A percentile compares a stretch with the other conserved stretches of the same genome.
Conservation (phyloP, 305 asterid genomes). For the Ilex paraguariensis region DNA sequence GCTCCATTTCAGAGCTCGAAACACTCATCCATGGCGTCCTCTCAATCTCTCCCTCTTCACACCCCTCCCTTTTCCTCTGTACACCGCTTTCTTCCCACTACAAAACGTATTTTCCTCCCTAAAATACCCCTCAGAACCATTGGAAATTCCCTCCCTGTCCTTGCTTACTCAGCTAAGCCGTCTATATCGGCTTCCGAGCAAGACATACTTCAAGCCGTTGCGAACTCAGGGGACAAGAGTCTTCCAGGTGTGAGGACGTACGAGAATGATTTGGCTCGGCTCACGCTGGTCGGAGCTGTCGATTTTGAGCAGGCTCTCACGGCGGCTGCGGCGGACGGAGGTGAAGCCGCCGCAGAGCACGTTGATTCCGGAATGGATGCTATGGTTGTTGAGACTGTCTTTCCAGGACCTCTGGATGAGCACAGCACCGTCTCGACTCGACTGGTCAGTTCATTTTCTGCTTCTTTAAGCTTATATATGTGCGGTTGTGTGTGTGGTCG, state of each 20-base stretch:
- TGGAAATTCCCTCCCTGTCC: slow-evolving; percentile 13
- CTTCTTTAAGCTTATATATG: no score
- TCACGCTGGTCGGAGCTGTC: slow-evolving; percentile 67
- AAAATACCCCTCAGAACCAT: slow-evolving; percentile 15
- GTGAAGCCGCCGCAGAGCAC: slow-evolving; percentile 70
- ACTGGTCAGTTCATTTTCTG: slow-evolving; percentile 40
- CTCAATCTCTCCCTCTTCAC: slow-evolving; percentile 11
- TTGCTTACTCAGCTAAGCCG: slow-evolving; percentile 8
- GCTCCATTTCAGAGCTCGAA: slow-evolving; percentile 1
- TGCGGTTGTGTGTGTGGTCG: no score
- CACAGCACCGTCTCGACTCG: slow-evolving; percentile 69
- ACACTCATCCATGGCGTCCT: slow-evolving; percentile 39
- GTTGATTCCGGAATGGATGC: slow-evolving; percentile 40
- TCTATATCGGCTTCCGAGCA: slow-evolving; percentile 30
- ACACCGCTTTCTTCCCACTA: slow-evolving; percentile 15
- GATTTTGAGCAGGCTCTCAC: slow-evolving; percentile 72
- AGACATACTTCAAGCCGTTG: slow-evolving; percentile 49
- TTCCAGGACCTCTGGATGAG: slow-evolving; percentile 49
- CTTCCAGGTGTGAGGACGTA: slow-evolving; percentile 69
- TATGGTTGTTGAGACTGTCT: slow-evolving; percentile 82
- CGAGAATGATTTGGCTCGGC: slow-evolving; percentile 68
- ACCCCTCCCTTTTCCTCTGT: slow-evolving; percentile 12
- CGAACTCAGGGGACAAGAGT: slow-evolving; percentile 32
- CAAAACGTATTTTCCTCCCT: slow-evolving; percentile 16
- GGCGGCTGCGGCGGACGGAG: slow-evolving; percentile 94